These are phyloP conservation scores for Talaromyces trachyspermus DNA, from an alignment of 495 filamentous ascomycete species.

Conservation along the genomic window DNA sequence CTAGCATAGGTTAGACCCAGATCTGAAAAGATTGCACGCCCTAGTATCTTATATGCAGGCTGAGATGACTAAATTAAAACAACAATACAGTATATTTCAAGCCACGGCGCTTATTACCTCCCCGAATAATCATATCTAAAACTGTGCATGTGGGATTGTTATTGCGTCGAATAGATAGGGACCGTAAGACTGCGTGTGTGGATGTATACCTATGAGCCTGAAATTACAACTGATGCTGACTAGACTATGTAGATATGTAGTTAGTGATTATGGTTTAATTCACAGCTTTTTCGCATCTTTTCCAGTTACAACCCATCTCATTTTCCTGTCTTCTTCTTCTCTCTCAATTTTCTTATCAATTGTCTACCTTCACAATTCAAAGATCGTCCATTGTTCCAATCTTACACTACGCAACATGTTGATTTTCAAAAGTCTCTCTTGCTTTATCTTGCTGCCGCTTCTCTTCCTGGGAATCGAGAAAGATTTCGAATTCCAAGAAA, in stretches of 20 bases:
- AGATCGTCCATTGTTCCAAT: background rate
- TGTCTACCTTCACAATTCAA: background rate
- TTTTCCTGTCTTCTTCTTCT: background rate
- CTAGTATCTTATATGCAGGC: too few relatives aligned
- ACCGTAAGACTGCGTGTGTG: background rate
- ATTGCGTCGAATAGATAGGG: too few relatives aligned
- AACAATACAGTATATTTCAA: too few relatives aligned
- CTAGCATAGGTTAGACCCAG: background rate
- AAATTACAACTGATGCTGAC: background rate
- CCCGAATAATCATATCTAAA: too few relatives aligned
- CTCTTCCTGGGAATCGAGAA: background rate
- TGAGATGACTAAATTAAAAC: too few relatives aligned
- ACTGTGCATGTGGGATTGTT: too few relatives aligned
- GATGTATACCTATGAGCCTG: background rate
- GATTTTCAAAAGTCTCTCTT: background rate
- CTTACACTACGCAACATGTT: background rate
- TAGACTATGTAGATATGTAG: background rate
- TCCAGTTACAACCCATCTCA: background rate
- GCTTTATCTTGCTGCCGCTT: background rate
- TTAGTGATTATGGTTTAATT: background rate
- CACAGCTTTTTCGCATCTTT: background rate
- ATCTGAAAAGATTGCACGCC: background rate
- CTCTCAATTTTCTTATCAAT: background rate
- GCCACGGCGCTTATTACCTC: too few relatives aligned
- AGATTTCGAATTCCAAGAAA: background rate